Base-by-base conservation (phyloP, 495 filamentous ascomycete genomes). In the Neurospora sp. region DNA sequence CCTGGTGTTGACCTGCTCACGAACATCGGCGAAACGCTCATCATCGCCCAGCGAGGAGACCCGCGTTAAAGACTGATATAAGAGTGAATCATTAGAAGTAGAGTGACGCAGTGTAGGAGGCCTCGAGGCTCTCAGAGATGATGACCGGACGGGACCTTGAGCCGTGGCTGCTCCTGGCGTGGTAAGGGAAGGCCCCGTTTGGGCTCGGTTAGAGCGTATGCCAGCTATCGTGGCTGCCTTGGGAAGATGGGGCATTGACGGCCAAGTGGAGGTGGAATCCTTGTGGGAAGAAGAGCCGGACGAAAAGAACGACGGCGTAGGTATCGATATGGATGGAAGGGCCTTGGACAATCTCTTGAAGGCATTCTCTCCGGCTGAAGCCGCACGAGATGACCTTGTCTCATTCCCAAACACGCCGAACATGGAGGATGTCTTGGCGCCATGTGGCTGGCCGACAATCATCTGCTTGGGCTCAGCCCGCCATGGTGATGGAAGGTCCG, bases 41-140 rank as follows among this genome's bases (percentile, higher is more conserved):
- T 96, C 93, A 76, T 97, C 93, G 3, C 94, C 95, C 7, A 96
- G 83, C 1, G 94, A 96, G 0, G 94, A 94, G 0, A 90, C 90
- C 9, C 88, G 85, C 0, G 94, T 97, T 1, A 93, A 84, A 1
- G 88, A 84, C 76, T 87, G 84, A 72, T 88, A 88, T 14, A 92
- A 86, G 69, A 96, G 80, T 4, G 91, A 94, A 46, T 93, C 89
- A 76, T 96, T 91, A 8, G 94, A 97, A 1, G 90, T 89, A 0
- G 88, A 87, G 71, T 89, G 84, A 35, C 89, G 87, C 18, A 95
- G 79, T 4, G 74, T 69, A 7, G 76, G 75, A 38, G 81, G 75
- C 40, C 44, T 76, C 12, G 80, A 72, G 22, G 75, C 53, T 66
- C 27, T 35, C 14, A 66, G 14, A 66, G 53, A 66, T 16, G 39